Evolutionary conservation across 2,329 filamentous ascomycete genomes (phyloP).

Genomic region (Myrmaecium sp.): DNA sequence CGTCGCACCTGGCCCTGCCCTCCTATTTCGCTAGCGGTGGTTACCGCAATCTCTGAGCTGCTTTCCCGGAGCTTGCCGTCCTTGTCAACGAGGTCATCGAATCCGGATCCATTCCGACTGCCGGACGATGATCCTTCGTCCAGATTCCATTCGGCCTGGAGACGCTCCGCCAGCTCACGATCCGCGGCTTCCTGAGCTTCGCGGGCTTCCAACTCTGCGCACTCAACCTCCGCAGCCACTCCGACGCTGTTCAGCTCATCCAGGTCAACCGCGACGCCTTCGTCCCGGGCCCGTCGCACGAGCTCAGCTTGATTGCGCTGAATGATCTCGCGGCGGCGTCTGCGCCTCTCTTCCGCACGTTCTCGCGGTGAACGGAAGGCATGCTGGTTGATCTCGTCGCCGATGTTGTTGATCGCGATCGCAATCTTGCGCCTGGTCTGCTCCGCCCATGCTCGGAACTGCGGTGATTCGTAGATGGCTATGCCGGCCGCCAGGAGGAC

Average conservation of each 20-base stretch:
- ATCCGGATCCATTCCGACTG: slow-evolving; percentile 13
- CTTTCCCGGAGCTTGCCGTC: slow-evolving; percentile 19
- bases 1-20: too few species aligned
- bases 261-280: slow-evolving; percentile 24
- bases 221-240: too few species aligned
- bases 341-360: slow-evolving; percentile 13
- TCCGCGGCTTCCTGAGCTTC: slow-evolving; percentile 7
- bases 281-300: slow-evolving; percentile 18
- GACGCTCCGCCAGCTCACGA: slow-evolving; percentile 9
- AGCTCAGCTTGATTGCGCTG: slow-evolving; percentile 18
- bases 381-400: slow-evolving; percentile 33
- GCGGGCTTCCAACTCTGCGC: slow-evolving; percentile 3
- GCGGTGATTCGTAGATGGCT: slow-evolving; percentile 46
- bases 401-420: slow-evolving; percentile 39
- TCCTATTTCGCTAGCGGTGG: slow-evolving; percentile 11
- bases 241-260: slow-evolving; percentile 21
- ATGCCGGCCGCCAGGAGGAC: slow-evolving; percentile 45
- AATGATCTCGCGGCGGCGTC: slow-evolving; percentile 15
- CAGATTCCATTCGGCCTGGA: too few species aligned
- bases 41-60: slow-evolving; percentile 6
- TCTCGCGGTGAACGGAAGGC: background rate
- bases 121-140: too few species aligned
- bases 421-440: slow-evolving; percentile 44
- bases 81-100: slow-evolving; percentile 23
- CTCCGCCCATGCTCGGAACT: slow-evolving; percentile 45